Evolutionary conservation across 305 asterid species (phyloP).

Genomic region (Lippia alba): DNA sequence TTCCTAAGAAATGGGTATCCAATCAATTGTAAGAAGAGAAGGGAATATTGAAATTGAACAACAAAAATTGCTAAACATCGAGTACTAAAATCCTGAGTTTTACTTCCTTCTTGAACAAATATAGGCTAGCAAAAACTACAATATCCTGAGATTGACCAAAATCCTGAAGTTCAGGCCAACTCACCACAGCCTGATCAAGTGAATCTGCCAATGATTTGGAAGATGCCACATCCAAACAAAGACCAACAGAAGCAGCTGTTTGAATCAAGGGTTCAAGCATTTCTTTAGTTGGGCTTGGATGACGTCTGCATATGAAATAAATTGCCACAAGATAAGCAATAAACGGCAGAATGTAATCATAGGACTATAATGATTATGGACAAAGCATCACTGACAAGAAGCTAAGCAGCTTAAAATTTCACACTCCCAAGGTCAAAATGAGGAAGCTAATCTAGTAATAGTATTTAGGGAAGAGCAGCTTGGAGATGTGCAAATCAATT

Average conservation of each 20-base stretch:
- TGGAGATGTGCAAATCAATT: conserved; percentile 29
- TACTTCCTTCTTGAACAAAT: conserved; percentile 21
- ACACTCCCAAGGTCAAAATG: background rate
- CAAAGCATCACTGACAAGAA: conserved; percentile 23
- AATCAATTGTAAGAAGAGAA: conserved; percentile 3
- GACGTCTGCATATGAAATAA: conserved; percentile 72
- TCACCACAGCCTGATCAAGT: conserved; percentile 94
- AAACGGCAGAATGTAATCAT: conserved; percentile 22
- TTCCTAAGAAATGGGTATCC: conserved; percentile 19
- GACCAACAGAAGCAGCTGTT: conserved; percentile 93
- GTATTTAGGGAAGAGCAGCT: conserved; percentile 26
- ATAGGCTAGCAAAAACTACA: conserved; percentile 10
- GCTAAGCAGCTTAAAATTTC: conserved; percentile 24
- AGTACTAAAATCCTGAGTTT: conserved; percentile 2
- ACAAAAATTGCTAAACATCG: conserved; percentile 2
- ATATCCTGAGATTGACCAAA: conserved; percentile 9
- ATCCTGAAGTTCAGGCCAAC: conserved; percentile 38
- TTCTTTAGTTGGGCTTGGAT: conserved; percentile 96
- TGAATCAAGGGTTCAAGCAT: conserved; percentile 95
- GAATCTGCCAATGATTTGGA: conserved; percentile 99
- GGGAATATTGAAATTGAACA: background rate
- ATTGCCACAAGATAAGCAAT: conserved; percentile 27
- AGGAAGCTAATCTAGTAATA: conserved; percentile 15
- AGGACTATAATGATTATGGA: conserved; percentile 25
- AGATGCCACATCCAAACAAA: conserved; percentile 85